phyloP scores from a whole-genome alignment of 176 grass and related monocot species.

The Oryza glumipatula region DNA sequence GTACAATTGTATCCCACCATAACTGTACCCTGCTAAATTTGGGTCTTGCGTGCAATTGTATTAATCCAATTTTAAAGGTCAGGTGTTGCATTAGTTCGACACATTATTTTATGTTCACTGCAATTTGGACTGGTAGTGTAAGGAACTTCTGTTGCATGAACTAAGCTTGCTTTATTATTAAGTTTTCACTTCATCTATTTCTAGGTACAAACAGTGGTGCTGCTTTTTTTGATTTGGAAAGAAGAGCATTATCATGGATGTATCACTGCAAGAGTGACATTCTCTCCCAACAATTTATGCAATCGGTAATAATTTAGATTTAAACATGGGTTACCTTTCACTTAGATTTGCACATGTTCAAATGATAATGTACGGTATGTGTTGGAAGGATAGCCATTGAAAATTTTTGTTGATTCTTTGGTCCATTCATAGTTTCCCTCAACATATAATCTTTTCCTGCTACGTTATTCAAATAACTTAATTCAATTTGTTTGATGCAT shows the following conservation, averaged over 20 bases:
- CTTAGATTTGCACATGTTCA: not conserved
- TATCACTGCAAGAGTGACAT: slow-evolving; percentile 61
- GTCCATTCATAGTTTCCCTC: not conserved
- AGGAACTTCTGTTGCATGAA: not conserved
- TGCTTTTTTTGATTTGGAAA: slow-evolving; percentile 64
- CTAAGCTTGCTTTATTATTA: slow-evolving; percentile 7
- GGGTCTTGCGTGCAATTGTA: not conserved
- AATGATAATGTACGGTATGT: not conserved
- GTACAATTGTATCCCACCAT: not conserved
- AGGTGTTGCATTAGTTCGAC: not conserved
- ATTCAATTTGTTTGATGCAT: not conserved
- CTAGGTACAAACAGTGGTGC: slow-evolving; percentile 56
- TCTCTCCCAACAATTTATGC: slow-evolving; percentile 60
- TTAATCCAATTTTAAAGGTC: slow-evolving; percentile 6
- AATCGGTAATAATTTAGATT: slow-evolving; percentile 53
- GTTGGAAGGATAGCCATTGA: too few relatives aligned
- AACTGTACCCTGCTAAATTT: slow-evolving; percentile 5
- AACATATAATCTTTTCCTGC: not conserved
- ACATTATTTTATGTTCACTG: not conserved
- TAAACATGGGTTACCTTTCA: not conserved
- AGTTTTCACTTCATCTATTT: slow-evolving; percentile 36
- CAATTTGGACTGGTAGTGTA: not conserved
- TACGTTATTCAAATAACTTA: slow-evolving; percentile 18
- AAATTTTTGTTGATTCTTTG: slow-evolving; percentile 1
- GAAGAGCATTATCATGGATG: slow-evolving; percentile 47